Conservation (phyloP, 805 yeast genomes). For the Debaryomyces prosopidis region DNA sequence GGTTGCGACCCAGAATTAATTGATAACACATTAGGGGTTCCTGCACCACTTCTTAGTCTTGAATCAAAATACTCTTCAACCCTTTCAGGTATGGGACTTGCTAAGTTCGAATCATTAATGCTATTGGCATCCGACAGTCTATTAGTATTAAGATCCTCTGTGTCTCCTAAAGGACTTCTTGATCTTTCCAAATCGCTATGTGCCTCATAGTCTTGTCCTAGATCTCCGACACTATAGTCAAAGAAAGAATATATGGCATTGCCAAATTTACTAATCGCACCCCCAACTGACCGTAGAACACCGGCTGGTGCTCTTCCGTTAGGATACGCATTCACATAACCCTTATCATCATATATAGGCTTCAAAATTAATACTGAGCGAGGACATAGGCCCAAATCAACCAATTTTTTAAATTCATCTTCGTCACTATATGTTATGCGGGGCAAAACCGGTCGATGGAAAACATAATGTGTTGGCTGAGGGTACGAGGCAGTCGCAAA, state of each 20-base stretch:
- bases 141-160: conserved; percentile 7
- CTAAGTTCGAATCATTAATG: background rate
- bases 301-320: conserved; percentile 7
- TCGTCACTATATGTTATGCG: conserved; percentile 50
- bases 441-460: conserved; percentile 44
- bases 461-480: conserved; percentile 48
- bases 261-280: conserved; percentile 15
- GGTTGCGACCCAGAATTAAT: conserved; percentile 6
- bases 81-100: background rate
- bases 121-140: background rate
- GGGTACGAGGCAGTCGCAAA: conserved; percentile 57
- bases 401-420: conserved; percentile 52
- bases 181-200: background rate
- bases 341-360: conserved; percentile 45
- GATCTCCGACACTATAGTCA: conserved; percentile 40
- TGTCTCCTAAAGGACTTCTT: conserved; percentile 4
- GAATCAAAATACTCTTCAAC: background rate
- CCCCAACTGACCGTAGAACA: conserved; percentile 7
- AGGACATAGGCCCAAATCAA: conserved; percentile 60
- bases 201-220: conserved; percentile 7
- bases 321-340: conserved; percentile 8
- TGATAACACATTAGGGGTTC: conserved; percentile 10
- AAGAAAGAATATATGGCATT: conserved; percentile 40
- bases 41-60: conserved; percentile 3
- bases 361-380: conserved; percentile 75